phyloP scores from a whole-genome alignment of 768 basidiomycete genomes.

The Hericium rajendrae region DNA sequence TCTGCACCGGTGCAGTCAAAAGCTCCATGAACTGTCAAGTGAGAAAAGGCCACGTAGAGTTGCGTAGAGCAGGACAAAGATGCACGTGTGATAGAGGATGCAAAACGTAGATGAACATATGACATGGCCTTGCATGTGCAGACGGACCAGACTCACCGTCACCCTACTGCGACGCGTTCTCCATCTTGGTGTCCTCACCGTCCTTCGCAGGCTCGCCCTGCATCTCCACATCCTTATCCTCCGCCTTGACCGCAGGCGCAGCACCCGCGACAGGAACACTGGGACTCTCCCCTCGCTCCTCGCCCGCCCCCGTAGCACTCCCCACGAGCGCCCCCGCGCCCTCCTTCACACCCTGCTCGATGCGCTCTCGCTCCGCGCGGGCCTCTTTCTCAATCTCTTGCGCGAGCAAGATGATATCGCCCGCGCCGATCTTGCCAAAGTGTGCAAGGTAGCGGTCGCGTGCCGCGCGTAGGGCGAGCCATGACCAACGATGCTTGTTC shows the following conservation, averaged over 20 bases:
- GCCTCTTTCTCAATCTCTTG: conserved; percentile 20
- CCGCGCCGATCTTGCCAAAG: conserved; percentile 76
- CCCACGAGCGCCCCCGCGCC: neutral
- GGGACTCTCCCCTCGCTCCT: neutral
- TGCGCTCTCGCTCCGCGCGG: conserved; percentile 24
- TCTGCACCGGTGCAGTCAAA: no score
- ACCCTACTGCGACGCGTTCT: neutral
- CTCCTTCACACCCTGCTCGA: conserved; percentile 9
- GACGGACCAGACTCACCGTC: no score
- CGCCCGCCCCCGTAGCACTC: neutral
- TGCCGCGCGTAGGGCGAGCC: conserved; percentile 72
- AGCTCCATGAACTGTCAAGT: no score
- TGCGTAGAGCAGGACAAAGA: no score
- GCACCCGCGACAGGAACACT: neutral
- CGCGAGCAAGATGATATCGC: conserved; percentile 42
- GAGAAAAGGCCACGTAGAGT: no score
- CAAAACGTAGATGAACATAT: no score
- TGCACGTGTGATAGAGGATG: no score
- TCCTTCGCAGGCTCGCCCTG: conserved; percentile 8
- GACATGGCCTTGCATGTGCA: no score
- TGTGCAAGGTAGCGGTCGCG: conserved; percentile 66
- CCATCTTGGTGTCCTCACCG: conserved; percentile 21
- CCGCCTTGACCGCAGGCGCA: conserved; percentile 2
- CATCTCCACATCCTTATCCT: conserved; percentile 1
- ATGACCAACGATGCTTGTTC: conserved; percentile 72